Base-by-base conservation (phyloP, 768 basidiomycete species). In the Collybia sp. region DNA sequence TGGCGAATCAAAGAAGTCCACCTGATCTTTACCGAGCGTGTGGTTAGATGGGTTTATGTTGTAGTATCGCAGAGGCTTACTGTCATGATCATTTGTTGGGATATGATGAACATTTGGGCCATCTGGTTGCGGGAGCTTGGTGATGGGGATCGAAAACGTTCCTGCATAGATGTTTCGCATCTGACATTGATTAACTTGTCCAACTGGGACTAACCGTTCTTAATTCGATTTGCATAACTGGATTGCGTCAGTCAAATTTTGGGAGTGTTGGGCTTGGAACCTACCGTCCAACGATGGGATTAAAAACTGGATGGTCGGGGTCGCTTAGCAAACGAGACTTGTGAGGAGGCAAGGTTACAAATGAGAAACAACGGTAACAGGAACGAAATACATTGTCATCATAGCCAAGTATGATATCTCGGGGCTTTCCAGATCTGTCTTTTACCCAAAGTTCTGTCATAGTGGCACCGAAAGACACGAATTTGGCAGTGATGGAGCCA, bases 401-500 rank as follows among this genome's bases (percentile, higher is more conserved):
- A 50, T 78, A 82, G 1, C 80, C 79, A 1, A 80, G 63, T n/a
- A 80, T 63, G 9, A 83, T 70, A 56, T 82, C 79, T 40, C 73
- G 63, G 5, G 64, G 48, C n/a, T 65, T 65, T 2, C 75, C 74
- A 44, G 63, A 51, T 57, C 67, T 76, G 55, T 80, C 78, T 47
- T 75, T 74, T 2, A 79, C 76, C 73, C 73, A 76, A 2, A 82
- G 58, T 48, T 79, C 72, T 2, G 77, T 77, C 57, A 80, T 52
- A 1, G 76, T 79, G 19, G 79, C 74, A 4, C 81, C 80, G 45
- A 77, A 67, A 2, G 74, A 72, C 12, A 82, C 75, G 49, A 82
- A 80, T 42, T 73, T 79, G 12, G 79, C 80, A 4, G 68, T 72
- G 47, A 79, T 69, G n/a, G 77, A 79, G 5, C 72, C 74, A 55